Base-by-base conservation (phyloP, 2,329 filamentous ascomycete species). In the Fonsecaea multimorphosa region DNA sequence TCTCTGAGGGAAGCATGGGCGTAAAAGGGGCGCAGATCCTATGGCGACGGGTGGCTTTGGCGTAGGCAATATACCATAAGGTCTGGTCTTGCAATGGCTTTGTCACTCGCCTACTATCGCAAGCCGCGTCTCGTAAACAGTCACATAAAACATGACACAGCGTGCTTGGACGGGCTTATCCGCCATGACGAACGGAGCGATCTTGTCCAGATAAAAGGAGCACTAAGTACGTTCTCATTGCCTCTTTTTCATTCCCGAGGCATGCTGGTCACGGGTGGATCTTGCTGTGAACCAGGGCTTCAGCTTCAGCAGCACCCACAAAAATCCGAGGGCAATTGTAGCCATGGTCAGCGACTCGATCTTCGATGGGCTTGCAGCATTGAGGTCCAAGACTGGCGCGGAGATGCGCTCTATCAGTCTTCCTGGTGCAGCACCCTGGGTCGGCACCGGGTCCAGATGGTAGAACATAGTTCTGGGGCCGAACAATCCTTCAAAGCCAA, bases 401-500 rank as follows among this genome's bases (percentile, higher is more conserved):
- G 78, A 79, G 29, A 92, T 74, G 4, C 76, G 74, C 74, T 85
- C 87, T 56, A 85, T 79, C 24, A 91, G 77, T 55, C 74, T 61
- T 24, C 55, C 68, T 34, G 40, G 36, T 38, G 61, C 65, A 1
- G 19, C 44, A 61, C 56, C 5, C 32, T 70, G 62, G 14, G 54
- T 64, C 1, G 83, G 76, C n/a, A 73, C 74, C 1, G 89, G 89
- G 38, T 83, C 64, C 14, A 91, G 76, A 75, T 97, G 92, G 83
- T 93, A 96, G 75, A 97, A 97, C 74, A 91, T 83, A 0, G 92
- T 96, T 57, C 86, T 84, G 0, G 87, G 84, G 1, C 86, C 87
- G 76, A 97, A 97, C 8, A 96, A 78, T 0, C 84, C 86, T 70
- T 97, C 94, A 76, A 93, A 97, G 0, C 93, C 93, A n/a, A 97